Evolutionary conservation across 371 early-diverging fungal genomes (phyloP), one percentile per base, ranked within the genome.

Genomic region (Mortierella sp.): DNA sequence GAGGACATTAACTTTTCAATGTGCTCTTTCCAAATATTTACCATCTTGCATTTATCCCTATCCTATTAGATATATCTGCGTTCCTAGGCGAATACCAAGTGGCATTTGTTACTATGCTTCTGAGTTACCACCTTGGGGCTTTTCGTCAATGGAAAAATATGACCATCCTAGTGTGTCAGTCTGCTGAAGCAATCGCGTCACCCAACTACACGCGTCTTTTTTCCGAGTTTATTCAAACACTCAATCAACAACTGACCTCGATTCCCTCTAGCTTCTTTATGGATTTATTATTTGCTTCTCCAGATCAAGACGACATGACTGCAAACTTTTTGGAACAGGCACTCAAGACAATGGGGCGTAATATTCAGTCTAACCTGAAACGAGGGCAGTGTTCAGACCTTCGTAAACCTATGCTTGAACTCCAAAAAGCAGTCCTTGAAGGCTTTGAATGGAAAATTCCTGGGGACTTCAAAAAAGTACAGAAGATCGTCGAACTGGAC

Each of bases 111-210:
- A 82, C 83, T 3, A 82, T 82, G 83, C 71, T 82, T 13, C 48
- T 82, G 36, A 67, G 73, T 43, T 82, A 82, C 19, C 83, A 82
- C 59, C 64, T 82, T 22, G 83, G 83, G 9, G 83, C 83, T 0
- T 82, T 82, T 67, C 73, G 83, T 10, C 83, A 82, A 59, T 82
- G 83, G 83, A 82, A 82, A 53, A 57, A 63, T 16, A 76, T 82
- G 76, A 73, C 76, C 11, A 76, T 82, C 40, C 61, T 82, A n/a
- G 67, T 76, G 48, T 82, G 76, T 32, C 83, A 82, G 28, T 76
- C 83, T 13, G 65, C 58, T 2, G 83, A 82, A 21, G 83, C 83
- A 7, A 55, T 64, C 10, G 41, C 74, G 2, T 82, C 83, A 16
- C 61, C 76, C 28, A 76, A 76, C 53, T 82, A 67, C 65, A 70